Percentiles rank a stretch among this genome's conserved stretches.
These are phyloP conservation scores for Prunella vulgaris DNA, from an alignment of 257 asterid species.

Conservation along the genomic window DNA sequence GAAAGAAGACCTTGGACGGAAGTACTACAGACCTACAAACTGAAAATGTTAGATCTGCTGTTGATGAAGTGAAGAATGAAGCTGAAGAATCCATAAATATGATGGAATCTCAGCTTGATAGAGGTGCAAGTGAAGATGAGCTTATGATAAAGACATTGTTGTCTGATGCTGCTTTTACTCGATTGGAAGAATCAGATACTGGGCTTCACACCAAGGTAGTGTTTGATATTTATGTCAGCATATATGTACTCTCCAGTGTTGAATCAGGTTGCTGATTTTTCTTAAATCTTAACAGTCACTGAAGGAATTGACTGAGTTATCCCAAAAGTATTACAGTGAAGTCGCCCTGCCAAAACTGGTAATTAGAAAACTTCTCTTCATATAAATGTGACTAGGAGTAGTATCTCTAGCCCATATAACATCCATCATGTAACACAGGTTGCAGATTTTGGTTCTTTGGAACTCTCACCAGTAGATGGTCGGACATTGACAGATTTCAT, in stretches of 20 bases:
- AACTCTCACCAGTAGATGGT: conserved; percentile 97
- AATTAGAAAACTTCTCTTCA: conserved; percentile 18
- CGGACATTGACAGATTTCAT: conserved; percentile 96
- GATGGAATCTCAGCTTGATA: conserved; percentile 46
- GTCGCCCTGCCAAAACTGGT: conserved; percentile 97
- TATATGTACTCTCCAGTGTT: conserved; percentile 8
- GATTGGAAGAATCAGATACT: conserved; percentile 81
- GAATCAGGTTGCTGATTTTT: conserved; percentile 31
- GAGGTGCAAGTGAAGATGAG: conserved; percentile 53
- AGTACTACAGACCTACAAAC: conserved; percentile 36
- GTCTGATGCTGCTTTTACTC: conserved; percentile 65
- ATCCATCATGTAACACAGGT: conserved; percentile 53
- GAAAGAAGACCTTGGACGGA: conserved; percentile 60
- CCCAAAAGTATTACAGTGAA: conserved; percentile 72
- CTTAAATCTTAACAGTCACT: conserved; percentile 51
- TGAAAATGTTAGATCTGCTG: conserved; percentile 32
- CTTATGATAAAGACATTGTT: conserved; percentile 49
- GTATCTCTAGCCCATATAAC: conserved; percentile 18
- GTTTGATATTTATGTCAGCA: background rate
- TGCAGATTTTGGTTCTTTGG: conserved; percentile 98
- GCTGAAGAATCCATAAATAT: conserved; percentile 39
- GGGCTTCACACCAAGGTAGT: conserved; percentile 89
- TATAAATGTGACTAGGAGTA: conserved; percentile 8
- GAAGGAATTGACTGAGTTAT: conserved; percentile 66
- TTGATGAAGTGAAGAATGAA: conserved; percentile 42